phyloP scores from a whole-genome alignment of 345 rosid genomes.

The Excoecaria cochinchinensis region DNA sequence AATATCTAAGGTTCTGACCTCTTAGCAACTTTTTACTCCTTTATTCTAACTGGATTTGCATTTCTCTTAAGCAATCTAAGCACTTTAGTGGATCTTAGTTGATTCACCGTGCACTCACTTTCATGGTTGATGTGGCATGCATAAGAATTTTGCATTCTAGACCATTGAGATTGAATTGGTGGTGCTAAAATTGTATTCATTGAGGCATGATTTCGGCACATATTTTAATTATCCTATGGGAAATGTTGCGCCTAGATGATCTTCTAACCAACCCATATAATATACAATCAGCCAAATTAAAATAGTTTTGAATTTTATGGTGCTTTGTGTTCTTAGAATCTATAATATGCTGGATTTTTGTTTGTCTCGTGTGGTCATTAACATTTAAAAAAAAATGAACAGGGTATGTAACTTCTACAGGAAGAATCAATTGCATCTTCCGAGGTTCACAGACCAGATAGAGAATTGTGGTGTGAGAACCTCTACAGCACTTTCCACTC shows the following conservation, averaged over 20 bases:
- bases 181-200: background rate
- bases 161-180: background rate
- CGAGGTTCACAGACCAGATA: background rate
- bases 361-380: background rate
- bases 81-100: too few relatives aligned
- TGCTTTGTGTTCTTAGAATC: background rate
- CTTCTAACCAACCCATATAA: background rate
- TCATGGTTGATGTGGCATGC: background rate
- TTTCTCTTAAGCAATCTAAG: background rate
- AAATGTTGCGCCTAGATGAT: background rate
- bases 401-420: background rate
- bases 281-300: background rate
- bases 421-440: background rate
- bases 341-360: background rate
- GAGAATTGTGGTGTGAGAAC: background rate
- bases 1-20: conserved; percentile 23
- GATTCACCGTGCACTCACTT: background rate
- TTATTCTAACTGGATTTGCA: background rate
- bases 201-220: too few relatives aligned
- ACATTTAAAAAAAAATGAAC: too few relatives aligned
- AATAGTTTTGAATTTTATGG: background rate
- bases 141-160: background rate
- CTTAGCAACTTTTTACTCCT: too few relatives aligned
- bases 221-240: too few relatives aligned
- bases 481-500: background rate